phyloP scores from a whole-genome alignment of 1,284 basidiomycete species.

The Ganoderma leucocontextum region DNA sequence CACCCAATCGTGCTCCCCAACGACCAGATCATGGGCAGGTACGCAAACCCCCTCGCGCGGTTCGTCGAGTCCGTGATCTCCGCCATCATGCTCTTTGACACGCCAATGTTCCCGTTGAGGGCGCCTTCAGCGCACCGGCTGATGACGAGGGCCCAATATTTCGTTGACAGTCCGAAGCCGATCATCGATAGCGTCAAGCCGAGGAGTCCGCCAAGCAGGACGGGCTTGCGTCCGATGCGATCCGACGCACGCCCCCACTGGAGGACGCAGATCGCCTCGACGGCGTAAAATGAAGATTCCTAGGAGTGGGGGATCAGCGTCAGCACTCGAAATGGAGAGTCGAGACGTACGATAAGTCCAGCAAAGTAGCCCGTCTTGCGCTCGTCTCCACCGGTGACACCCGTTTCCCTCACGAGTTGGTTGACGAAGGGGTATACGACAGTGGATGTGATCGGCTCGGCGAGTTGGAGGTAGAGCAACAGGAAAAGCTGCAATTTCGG shows the following conservation, averaged over 20 bases:
- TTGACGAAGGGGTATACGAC: slow-evolving; percentile 69
- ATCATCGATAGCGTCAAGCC: slow-evolving; percentile 73
- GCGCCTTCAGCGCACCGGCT: slow-evolving; percentile 58
- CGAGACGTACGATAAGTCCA: slow-evolving; percentile 55
- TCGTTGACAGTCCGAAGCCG: slow-evolving; percentile 71
- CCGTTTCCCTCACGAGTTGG: slow-evolving; percentile 63
- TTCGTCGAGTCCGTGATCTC: slow-evolving; percentile 77
- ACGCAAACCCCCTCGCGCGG: slow-evolving; percentile 67
- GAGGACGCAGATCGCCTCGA: slow-evolving; percentile 69
- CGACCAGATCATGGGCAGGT: slow-evolving; percentile 66
- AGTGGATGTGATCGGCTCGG: slow-evolving; percentile 62
- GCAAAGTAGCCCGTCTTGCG: slow-evolving; percentile 59
- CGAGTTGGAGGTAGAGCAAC: slow-evolving; percentile 64
- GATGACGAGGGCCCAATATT: slow-evolving; percentile 63
- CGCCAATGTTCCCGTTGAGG: slow-evolving; percentile 66
- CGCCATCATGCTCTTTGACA: slow-evolving; percentile 73
- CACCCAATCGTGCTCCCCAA: slow-evolving; percentile 53
- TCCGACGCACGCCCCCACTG: slow-evolving; percentile 78
- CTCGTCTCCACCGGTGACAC: slow-evolving; percentile 67
- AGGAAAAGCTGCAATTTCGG: slow-evolving; percentile 71
- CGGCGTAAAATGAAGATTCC: slow-evolving; percentile 74
- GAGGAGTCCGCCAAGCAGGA: slow-evolving; percentile 70
- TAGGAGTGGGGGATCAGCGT: slow-evolving; percentile 35
- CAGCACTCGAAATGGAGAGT: slow-evolving; percentile 7
- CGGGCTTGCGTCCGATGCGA: slow-evolving; percentile 70